Evolutionary conservation across 352 stramenopile species (phyloP).

Genomic region (Phytophthora colocasiae): DNA sequence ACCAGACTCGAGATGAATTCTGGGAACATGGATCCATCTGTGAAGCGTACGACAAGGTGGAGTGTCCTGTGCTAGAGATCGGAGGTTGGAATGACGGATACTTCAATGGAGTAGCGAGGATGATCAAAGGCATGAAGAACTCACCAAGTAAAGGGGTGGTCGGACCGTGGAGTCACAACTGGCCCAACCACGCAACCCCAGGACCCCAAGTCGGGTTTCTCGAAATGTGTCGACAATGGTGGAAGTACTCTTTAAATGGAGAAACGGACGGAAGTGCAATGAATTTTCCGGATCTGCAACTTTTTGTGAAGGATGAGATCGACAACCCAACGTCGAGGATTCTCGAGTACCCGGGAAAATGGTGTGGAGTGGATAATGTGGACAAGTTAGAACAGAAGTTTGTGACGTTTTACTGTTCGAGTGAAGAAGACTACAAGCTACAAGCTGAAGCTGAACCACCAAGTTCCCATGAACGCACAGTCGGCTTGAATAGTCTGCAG

Average conservation of each 20-base stretch:
- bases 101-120: constrained; percentile 56
- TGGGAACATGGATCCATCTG: constrained; percentile 59
- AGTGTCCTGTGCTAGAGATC: constrained; percentile 51
- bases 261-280: constrained; percentile 24
- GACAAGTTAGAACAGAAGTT: constrained; percentile 43
- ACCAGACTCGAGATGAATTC: constrained; percentile 54
- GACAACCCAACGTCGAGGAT: constrained; percentile 44
- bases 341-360: constrained; percentile 50
- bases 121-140: constrained; percentile 46
- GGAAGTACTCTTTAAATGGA: constrained; percentile 48
- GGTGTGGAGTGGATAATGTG: constrained; percentile 43
- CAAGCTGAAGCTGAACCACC: not conserved
- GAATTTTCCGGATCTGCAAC: constrained; percentile 47
- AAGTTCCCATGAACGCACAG: constrained; percentile 19
- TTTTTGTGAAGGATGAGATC: constrained; percentile 57
- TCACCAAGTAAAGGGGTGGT: constrained; percentile 50
- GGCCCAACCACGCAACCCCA: constrained; percentile 52
- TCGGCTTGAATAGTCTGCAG: constrained; percentile 44
- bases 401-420: constrained; percentile 39
- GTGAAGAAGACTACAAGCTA: constrained; percentile 19
- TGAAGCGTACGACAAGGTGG: constrained; percentile 42
- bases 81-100: constrained; percentile 62
- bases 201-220: constrained; percentile 56
- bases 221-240: constrained; percentile 59
- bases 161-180: constrained; percentile 63